Evolutionary conservation across 2,329 filamentous ascomycete genomes (phyloP).

Genomic region (Penicillium polonicum): DNA sequence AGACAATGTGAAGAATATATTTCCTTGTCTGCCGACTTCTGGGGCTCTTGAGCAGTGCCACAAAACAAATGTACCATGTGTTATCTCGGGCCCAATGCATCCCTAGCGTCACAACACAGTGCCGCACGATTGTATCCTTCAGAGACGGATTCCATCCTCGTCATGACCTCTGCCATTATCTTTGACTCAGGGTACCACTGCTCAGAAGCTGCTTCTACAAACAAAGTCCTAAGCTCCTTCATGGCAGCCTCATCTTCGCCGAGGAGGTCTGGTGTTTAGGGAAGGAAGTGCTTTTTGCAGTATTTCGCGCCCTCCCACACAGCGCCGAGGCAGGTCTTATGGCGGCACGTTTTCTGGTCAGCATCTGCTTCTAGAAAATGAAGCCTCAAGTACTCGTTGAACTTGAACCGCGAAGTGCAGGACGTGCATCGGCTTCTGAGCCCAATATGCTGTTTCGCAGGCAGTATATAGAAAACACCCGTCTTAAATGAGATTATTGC

Average conservation of each 20-base stretch:
- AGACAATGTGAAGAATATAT: background rate
- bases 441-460: accelerated
- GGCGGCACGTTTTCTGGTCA: background rate
- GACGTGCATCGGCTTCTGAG: background rate
- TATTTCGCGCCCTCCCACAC: background rate
- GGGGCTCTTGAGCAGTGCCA: background rate
- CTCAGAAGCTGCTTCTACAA: background rate
- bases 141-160: background rate
- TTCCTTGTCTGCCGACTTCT: background rate
- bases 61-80: background rate
- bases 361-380: background rate
- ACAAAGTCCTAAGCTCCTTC: background rate
- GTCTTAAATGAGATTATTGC: background rate
- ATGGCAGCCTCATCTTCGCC: too few species aligned
- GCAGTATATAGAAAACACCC: background rate
- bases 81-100: background rate
- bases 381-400: background rate
- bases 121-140: background rate
- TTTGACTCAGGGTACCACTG: background rate
- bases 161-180: background rate
- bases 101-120: background rate
- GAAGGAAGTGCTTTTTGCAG: too few species aligned
- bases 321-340: background rate
- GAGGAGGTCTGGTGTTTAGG: too few species aligned
- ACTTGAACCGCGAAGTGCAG: background rate